Evolutionary conservation across 805 yeast species (phyloP), one percentile per base, ranked within the genome.

Genomic region (Cyberlindnera subsufficiens): DNA sequence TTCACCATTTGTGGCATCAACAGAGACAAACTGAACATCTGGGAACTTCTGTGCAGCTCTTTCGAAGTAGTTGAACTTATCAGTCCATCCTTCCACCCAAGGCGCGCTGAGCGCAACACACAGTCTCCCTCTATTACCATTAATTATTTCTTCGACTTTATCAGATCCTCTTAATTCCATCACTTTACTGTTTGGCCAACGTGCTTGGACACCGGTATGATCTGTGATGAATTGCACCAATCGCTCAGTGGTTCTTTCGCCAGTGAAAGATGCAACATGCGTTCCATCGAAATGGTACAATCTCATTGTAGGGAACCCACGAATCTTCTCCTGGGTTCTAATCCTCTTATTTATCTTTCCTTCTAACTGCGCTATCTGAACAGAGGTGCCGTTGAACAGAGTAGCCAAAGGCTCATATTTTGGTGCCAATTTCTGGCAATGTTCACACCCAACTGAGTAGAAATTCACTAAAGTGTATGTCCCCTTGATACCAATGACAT

Each of bases 291-390:
- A 62, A 30, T 70, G 59, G 45, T 74, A 70, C 6, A 79, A 52
- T 49, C 70, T 68, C 39, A 80, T 44, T 1, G 72, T 63, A 1
- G 86, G 86, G 53, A 65, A 80, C 16, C 66, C 67, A 10, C 50
- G 45, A 3, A 79, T 61, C 14, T 54, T 51, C 44, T 76, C 75
- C 38, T 68, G 55, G 30, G 51, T 52, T 32, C 69, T 59, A 6
- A 75, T 57, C 15, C 66, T 54, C 31, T 53, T 56, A 48, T 65
- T 65, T 11, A 51, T 43, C 11, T 58, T 54, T 2, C 64, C 72
- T 30, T 68, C 60, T 11, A 67, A 52, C 47, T 60, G 66, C 22
- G 63, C 63, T 3, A 69, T 53, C 40, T 64, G 66, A 3, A 71
- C 51, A 7, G 53, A 49, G 5, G 67, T 55, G 35, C 63, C 60